These are phyloP conservation scores for Pyrenochaeta sp. DNA, from an alignment of 2,329 filamentous ascomycete species.

Conservation along the genomic window DNA sequence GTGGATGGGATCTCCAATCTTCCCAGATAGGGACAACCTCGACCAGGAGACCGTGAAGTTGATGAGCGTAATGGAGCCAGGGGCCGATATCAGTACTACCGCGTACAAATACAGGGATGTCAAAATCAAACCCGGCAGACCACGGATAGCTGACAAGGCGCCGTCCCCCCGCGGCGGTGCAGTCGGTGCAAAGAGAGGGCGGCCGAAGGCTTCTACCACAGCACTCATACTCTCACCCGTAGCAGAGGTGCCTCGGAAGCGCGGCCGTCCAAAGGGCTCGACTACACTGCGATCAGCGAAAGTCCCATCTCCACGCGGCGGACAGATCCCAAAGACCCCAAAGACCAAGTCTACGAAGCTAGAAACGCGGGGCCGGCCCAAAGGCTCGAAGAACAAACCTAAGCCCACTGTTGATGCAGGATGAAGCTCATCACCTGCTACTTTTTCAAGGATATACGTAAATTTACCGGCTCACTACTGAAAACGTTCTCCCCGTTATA, in stretches of 20 bases:
- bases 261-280: slow-evolving; percentile 26
- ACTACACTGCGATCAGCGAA: slow-evolving; percentile 9
- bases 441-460: not conserved
- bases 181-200: not conserved
- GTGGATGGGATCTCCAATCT: slow-evolving; percentile 49
- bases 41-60: slow-evolving; percentile 32
- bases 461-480: not conserved
- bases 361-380: slow-evolving; percentile 8
- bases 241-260: not conserved
- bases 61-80: slow-evolving; percentile 5
- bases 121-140: not conserved
- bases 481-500: not conserved
- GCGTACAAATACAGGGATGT: not conserved
- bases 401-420: not conserved
- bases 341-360: not conserved
- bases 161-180: not conserved
- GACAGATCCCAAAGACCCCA: not conserved
- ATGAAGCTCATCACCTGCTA: not conserved
- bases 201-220: not conserved
- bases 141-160: not conserved
- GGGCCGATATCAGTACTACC: not conserved
- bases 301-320: not conserved
- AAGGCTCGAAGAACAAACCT: slow-evolving; percentile 19
- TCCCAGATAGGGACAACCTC: slow-evolving; percentile 32
- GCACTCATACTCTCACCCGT: not conserved